Evolutionary conservation across 148 eudicot genomes (phyloP), one percentile per base, ranked within the genome.

Genomic region (Arctostaphylos glauca): DNA sequence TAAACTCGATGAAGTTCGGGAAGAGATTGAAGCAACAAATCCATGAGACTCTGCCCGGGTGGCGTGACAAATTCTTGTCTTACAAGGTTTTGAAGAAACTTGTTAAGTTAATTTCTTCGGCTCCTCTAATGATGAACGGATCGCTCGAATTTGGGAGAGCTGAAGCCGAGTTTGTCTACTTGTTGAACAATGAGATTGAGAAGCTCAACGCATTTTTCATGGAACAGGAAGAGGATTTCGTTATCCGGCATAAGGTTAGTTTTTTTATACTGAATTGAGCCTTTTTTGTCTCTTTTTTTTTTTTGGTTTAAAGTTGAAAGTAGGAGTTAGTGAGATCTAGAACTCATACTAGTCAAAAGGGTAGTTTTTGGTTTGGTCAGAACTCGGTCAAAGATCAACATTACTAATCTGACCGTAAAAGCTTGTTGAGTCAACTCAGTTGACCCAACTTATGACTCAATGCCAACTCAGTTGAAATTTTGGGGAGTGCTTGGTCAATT

Each of bases 41-140:
- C 68, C 89, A 89, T 54, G 94, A 95, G 81, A 95, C 91, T 6
- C 71, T 93, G 72, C 97, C 97, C 0, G 94, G 81, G 9, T 95
- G 98, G 98, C 86, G 92, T 8, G 94, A 93, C 82, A 91, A 92
- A 78, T 95, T 84, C 72, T 74, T 93, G 81, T 91, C 91, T 0
- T 95, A 95, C 89, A 95, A 95, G 77, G 92, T 91, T 73, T 83
- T 95, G 82, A 95, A 93, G 91, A 89, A 92, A 82, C 91, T 95
- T 7, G 89, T 93, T n/a, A 86, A 87, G 3, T n/a, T 91, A 14
- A 87, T 93, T 50, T 89, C 92, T 2, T 82, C 89, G 25, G 75
- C 89, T 4, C 81, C 90, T 14, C 73, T 77, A 5, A 5, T 23
- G 77, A 19, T 76, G 81, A 79, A 15, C 31, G 86, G 87, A 49